Conservation (phyloP, 2,329 filamentous ascomycete species). For the Cytospora piceicola region DNA sequence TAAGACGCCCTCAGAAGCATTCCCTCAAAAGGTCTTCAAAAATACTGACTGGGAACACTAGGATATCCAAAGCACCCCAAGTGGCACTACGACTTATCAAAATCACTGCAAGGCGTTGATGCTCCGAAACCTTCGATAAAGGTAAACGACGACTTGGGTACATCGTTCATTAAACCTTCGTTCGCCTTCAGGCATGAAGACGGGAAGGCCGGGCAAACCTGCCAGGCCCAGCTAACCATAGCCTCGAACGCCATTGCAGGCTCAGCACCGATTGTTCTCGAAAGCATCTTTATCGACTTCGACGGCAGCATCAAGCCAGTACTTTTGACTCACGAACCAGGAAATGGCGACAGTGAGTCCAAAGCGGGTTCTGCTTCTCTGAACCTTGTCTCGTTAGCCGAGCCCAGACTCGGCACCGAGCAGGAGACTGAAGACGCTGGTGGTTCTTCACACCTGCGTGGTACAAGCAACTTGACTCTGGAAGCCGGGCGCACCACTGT, state of each 20-base stretch:
- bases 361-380: conserved; percentile 36
- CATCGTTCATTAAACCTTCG: conserved; percentile 58
- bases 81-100: conserved; percentile 66
- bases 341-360: no score
- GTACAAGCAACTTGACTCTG: conserved; percentile 67
- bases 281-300: conserved; percentile 58
- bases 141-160: conserved; percentile 54
- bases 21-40: neutral
- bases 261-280: conserved; percentile 56
- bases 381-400: conserved; percentile 35
- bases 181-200: conserved; percentile 31
- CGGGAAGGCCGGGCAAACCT: conserved; percentile 57
- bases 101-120: conserved; percentile 56
- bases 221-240: conserved; percentile 61
- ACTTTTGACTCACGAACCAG: conserved; percentile 50
- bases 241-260: conserved; percentile 58
- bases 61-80: conserved; percentile 58
- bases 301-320: conserved; percentile 62
- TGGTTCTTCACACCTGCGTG: conserved; percentile 45
- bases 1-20: conserved; percentile 45
- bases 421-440: conserved; percentile 36
- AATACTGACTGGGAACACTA: conserved; percentile 35
- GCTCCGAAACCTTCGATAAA: conserved; percentile 53
- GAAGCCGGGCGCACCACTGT: conserved; percentile 69
- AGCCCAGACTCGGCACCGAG: conserved; percentile 35